Evolutionary conservation across 2,329 filamentous ascomycete species (phyloP).

Genomic region (Apiospora phragmitis): DNA sequence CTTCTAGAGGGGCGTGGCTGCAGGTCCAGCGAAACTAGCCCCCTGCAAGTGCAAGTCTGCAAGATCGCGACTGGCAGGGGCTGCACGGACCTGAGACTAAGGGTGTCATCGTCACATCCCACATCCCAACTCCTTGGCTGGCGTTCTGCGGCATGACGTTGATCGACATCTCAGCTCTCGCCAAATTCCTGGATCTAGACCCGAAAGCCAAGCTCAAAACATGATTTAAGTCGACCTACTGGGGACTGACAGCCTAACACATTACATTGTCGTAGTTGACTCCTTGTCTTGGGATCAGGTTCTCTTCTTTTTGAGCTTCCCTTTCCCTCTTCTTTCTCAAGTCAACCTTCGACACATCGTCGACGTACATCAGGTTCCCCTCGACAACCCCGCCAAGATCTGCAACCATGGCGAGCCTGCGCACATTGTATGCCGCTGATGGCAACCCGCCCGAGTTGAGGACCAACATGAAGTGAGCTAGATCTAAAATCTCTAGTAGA

Average conservation of each 20-base stretch:
- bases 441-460: constrained; percentile 28
- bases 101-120: constrained; percentile 11
- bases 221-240: constrained; percentile 1
- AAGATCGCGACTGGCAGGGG: background rate
- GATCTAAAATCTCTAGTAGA: background rate
- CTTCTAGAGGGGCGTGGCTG: too few species aligned
- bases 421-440: constrained; percentile 27
- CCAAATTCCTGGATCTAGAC: constrained; percentile 1
- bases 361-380: background rate
- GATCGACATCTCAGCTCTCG: constrained; percentile 5
- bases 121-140: constrained; percentile 8
- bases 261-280: background rate
- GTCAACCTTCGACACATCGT: background rate
- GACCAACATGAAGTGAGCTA: constrained; percentile 26
- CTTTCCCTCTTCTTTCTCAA: background rate
- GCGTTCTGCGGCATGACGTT: constrained; percentile 10
- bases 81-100: constrained; percentile 6
- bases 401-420: constrained; percentile 27
- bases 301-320: background rate
- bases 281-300: background rate
- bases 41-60: background rate
- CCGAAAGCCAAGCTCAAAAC: background rate
- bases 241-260: background rate
- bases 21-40: background rate
- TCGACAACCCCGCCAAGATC: background rate